Evolutionary conservation across 805 yeast species (phyloP), one percentile per base, ranked within the genome.

Genomic region (Yamadazyma olivae): DNA sequence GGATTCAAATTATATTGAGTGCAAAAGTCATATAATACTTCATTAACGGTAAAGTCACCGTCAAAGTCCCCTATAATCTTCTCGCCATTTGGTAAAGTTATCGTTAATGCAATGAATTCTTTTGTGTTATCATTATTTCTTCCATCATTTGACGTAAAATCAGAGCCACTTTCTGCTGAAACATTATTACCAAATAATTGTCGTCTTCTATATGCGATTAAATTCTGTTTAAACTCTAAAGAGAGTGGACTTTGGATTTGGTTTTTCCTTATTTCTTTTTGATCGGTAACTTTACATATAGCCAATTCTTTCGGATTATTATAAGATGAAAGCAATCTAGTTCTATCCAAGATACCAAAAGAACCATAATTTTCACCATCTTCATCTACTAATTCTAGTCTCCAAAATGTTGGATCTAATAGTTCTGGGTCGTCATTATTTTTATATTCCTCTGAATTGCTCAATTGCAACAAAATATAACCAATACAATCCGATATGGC

Each of bases 301-400:
- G 95, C 95, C 38, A 93, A 75, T 46, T 88, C 96, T 45, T 81
- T 86, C 4, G 71, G 70, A 36, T 80, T 82, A 17, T 88, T 85
- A 55, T 88, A 86, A 0, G 91, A 77, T 2, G 79, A 66, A 18
- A 93, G 65, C 3, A 65, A 49, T 35, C 90, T 67, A 0, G 75
- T 70, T 44, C 97, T 66, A 30, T 83, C 91, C 37, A 93, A 64
- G 1, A 90, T 77, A 1, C 98, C 98, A 64, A 93, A 90, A 35
- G 88, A 86, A 47, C 95, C 99, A 36, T 87, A 89, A 25, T 85
- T 81, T 33, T 95, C 96, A 6, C 91, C 91, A 54, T 90, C 97
- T 33, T 91, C 98, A 55, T 93, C 99, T 1, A 84, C 89, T 16
- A 91, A 68, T 39, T 84, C 84, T 22, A 91, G 52, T 36, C 81